Percentiles rank a stretch among this genome's conserved stretches.
These are phyloP conservation scores for Candida silvatica DNA, from an alignment of 805 yeast genomes.

Conservation along the genomic window DNA sequence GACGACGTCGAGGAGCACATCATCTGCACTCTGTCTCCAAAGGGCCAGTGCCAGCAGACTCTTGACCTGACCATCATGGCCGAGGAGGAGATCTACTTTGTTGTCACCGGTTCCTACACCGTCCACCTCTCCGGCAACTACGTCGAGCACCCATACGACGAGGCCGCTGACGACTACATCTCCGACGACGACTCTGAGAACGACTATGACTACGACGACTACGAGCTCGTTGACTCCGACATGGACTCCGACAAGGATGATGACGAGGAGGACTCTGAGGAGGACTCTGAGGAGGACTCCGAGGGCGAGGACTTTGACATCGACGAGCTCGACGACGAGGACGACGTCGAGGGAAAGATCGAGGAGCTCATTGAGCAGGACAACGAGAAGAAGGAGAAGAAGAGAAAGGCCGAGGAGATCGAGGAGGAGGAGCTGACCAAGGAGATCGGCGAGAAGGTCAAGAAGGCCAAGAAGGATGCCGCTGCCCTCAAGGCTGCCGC, in stretches of 20 bases:
- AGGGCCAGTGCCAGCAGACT: constrained; percentile 78
- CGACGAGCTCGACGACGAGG: constrained; percentile 59
- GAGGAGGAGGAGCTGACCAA: constrained; percentile 5
- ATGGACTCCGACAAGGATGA: constrained; percentile 74
- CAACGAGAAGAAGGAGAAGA: constrained; percentile 30
- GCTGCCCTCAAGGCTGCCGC: constrained; percentile 19
- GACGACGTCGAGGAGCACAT: constrained; percentile 79
- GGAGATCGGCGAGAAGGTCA: constrained; percentile 11
- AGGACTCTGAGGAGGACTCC: constrained; percentile 1
- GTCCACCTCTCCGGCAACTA: constrained; percentile 91
- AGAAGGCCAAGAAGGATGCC: constrained; percentile 22
- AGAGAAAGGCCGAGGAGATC: constrained; percentile 20
- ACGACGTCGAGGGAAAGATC: constrained; percentile 64
- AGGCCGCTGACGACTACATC: constrained; percentile 43
- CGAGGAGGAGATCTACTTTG: constrained; percentile 89
- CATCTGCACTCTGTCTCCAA: constrained; percentile 86
- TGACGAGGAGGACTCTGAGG: constrained; percentile 23
- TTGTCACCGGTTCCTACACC: constrained; percentile 93
- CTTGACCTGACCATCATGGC: constrained; percentile 85
- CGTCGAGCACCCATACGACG: constrained; percentile 91
- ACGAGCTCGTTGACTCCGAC: no score
- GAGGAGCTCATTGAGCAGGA: constrained; percentile 68
- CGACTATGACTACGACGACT: constrained; percentile 35
- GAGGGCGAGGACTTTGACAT: constrained; percentile 40
- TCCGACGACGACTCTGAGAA: constrained; percentile 39